These are phyloP conservation scores for Tolypocladium ovalisporum DNA, from an alignment of 2,329 filamentous ascomycete genomes.

Conservation along the genomic window DNA sequence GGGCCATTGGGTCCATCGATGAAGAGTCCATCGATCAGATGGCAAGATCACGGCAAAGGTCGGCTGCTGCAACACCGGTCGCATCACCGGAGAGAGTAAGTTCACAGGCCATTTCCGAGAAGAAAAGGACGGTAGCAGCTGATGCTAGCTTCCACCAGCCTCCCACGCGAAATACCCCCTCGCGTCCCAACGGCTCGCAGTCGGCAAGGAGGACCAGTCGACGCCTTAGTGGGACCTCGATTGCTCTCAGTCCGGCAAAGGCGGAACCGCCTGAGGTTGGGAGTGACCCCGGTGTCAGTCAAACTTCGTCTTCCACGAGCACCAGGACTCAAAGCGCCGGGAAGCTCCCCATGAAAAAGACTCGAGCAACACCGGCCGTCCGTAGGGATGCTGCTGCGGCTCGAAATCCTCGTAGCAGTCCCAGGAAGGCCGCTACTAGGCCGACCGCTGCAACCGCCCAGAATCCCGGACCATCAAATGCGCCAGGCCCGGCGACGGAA, in stretches of 20 bases:
- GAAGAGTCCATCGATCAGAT: conserved; percentile 22
- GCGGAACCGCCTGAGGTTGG: conserved; percentile 6
- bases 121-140: not conserved
- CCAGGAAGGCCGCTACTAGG: conserved; percentile 22
- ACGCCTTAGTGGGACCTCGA: conserved; percentile 39
- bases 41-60: conserved; percentile 44
- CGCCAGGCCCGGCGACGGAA: conserved; percentile 3
- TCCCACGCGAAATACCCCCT: conserved; percentile 18
- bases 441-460: conserved; percentile 5
- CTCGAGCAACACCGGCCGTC: conserved; percentile 34
- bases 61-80: conserved; percentile 43
- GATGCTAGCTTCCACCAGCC: conserved; percentile 13
- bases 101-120: not conserved
- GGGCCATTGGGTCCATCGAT: conserved; percentile 40
- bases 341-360: conserved; percentile 46
- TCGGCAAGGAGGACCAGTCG: conserved; percentile 26
- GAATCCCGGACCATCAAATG: conserved; percentile 4
- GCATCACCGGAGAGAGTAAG: conserved; percentile 18
- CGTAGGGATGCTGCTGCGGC: conserved; percentile 29
- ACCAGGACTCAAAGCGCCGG: conserved; percentile 26
- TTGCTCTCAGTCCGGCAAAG: conserved; percentile 14
- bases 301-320: conserved; percentile 30
- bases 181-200: conserved; percentile 13
- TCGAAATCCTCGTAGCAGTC: conserved; percentile 17
- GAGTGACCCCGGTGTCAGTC: conserved; percentile 3